Evolutionary conservation across 805 yeast genomes (phyloP).

Genomic region (Schwanniomyces sp.): DNA sequence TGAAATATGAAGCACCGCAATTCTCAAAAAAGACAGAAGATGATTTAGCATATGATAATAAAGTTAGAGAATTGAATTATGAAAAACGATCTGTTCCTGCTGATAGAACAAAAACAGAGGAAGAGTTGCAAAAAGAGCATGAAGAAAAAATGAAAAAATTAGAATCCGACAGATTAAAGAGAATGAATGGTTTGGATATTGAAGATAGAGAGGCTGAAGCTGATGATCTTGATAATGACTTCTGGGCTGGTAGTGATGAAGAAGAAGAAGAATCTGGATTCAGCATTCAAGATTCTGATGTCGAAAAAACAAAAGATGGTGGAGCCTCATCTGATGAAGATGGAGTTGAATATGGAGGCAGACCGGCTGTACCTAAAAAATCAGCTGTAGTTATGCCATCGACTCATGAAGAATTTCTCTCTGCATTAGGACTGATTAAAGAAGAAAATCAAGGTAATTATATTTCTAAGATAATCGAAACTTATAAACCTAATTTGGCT

Average conservation of each 20-base stretch:
- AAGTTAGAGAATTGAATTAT: slow-evolving; percentile 63
- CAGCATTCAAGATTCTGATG: slow-evolving; percentile 29
- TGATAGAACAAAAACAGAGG: slow-evolving; percentile 76
- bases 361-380: neutral
- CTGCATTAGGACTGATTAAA: slow-evolving; percentile 30
- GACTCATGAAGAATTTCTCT: slow-evolving; percentile 29
- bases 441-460: slow-evolving; percentile 44
- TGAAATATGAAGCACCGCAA: slow-evolving; percentile 18
- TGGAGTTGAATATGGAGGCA: slow-evolving; percentile 18
- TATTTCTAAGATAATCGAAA: slow-evolving; percentile 55
- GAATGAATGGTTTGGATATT: slow-evolving; percentile 68
- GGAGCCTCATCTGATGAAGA: slow-evolving; percentile 22
- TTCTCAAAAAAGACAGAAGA: slow-evolving; percentile 35
- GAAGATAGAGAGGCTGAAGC: slow-evolving; percentile 56
- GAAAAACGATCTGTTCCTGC: slow-evolving; percentile 81
- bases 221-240: slow-evolving; percentile 67
- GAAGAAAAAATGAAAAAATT: slow-evolving; percentile 58
- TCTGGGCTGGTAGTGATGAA: slow-evolving; percentile 59
- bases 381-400: slow-evolving; percentile 27
- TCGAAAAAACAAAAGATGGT: slow-evolving; percentile 34
- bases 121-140: slow-evolving; percentile 62
- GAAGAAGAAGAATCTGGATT: slow-evolving; percentile 49
- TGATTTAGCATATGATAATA: slow-evolving; percentile 58
- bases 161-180: slow-evolving; percentile 65
- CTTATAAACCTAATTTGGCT: slow-evolving; percentile 74